Percentiles rank a stretch among this genome's conserved stretches.
phyloP scores from a whole-genome alignment of 2,329 filamentous ascomycete species.

The Cladosporium austrohemisphaericum region DNA sequence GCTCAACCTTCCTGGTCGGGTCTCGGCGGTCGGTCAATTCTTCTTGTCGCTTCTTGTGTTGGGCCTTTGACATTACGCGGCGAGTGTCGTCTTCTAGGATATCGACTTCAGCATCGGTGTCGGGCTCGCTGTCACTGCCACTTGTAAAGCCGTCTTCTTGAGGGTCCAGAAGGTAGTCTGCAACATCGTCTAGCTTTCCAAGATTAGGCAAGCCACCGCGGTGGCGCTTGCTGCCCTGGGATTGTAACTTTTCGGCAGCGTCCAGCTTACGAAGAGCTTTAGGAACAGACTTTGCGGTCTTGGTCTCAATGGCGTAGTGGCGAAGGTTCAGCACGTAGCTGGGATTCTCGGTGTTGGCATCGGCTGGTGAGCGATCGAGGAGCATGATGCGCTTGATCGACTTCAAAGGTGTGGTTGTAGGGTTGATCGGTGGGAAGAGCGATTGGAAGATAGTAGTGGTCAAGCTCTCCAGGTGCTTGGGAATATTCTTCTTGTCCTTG shows the following conservation, averaged over 20 bases:
- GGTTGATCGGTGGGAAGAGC: slow-evolving; percentile 92
- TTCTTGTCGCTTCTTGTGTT: slow-evolving; percentile 35
- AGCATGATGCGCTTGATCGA: slow-evolving; percentile 91
- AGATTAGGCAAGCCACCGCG: slow-evolving; percentile 70
- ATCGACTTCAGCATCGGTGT: slow-evolving; percentile 94
- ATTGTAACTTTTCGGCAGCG: slow-evolving; percentile 73
- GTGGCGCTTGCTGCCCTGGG: slow-evolving; percentile 44
- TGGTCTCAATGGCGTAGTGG: slow-evolving; percentile 94
- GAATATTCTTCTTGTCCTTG: slow-evolving; percentile 58
- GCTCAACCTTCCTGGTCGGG: slow-evolving; percentile 60
- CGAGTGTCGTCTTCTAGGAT: slow-evolving; percentile 60
- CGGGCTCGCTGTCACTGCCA: slow-evolving; percentile 86
- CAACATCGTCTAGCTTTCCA: slow-evolving; percentile 84
- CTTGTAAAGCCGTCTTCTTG: slow-evolving; percentile 78
- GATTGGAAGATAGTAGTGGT: slow-evolving; percentile 94
- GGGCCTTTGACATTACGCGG: slow-evolving; percentile 57
- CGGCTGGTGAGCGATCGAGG: slow-evolving; percentile 62
- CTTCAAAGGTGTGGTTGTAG: slow-evolving; percentile 80
- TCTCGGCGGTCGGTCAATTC: slow-evolving; percentile 21
- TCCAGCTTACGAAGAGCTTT: slow-evolving; percentile 80
- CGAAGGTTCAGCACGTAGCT: slow-evolving; percentile 78
- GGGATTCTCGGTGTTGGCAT: slow-evolving; percentile 26
- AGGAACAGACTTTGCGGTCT: slow-evolving; percentile 71
- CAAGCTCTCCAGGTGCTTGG: slow-evolving; percentile 88
- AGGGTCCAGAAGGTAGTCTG: slow-evolving; percentile 86